Evolutionary conservation across 2,329 filamentous ascomycete genomes (phyloP), one percentile per base, ranked within the genome.

Genomic region (Fusarium cicatricum): DNA sequence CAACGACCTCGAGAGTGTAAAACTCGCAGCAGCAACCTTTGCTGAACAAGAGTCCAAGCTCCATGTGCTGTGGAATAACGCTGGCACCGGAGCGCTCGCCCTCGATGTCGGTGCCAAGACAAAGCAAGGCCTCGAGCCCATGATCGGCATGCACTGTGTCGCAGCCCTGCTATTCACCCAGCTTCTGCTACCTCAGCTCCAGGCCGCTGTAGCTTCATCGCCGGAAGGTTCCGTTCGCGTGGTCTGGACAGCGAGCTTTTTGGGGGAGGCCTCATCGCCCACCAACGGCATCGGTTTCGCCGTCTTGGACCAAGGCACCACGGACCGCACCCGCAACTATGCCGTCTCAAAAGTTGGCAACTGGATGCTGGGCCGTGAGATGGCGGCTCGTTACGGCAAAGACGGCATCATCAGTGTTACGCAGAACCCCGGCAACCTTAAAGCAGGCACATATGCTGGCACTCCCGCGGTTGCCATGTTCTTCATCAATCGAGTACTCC

Each of bases 61-160:
- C 0, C 75, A 82, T 34, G 72, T 82, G 1, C 66, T 82, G 0
- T 76, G 70, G 67, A 77, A 79, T 47, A 77, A 79, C 9, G 75
- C 77, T 0, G 65, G 64, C 0, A 58, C 38, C 0, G 55, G 59
- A 4, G 41, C 43, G 0, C 42, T 43, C 7, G 33, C 33, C 1
- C 42, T 48, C 9, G 47, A 49, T 11, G 23, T 38, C 9, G 44
- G 37, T 10, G 43, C 46, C 0, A 52, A 33, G 4, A 64, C 61
- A 4, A 33, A 38, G 1, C 74, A 77, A 29, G 71, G 69, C 7
- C 39, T 74, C 4, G 74, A 77, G 44, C 37, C 62, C 0, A 63
- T 71, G 28, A 46, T 75, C 0, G 75, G 74, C 0, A 62, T 70
- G 5, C 70, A 77, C 15, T 76, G 72, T 39, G 55, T 78, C 3